These are phyloP conservation scores for Blastocystis sp. DNA, from an alignment of 352 stramenopile species.

Conservation along the genomic window DNA sequence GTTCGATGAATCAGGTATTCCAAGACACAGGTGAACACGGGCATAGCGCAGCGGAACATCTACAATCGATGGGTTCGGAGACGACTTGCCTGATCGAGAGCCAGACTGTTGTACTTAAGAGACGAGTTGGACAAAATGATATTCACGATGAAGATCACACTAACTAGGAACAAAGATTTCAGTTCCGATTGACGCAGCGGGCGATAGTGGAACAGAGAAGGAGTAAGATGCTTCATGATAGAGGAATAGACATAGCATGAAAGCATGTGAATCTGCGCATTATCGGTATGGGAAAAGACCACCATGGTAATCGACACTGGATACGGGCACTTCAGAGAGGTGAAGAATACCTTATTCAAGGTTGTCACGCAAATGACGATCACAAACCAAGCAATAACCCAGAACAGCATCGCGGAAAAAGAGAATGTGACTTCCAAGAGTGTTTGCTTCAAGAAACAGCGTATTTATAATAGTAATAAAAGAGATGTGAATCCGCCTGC, in stretches of 20 bases:
- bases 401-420: conserved; percentile 37
- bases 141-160: conserved; percentile 53
- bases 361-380: conserved; percentile 51
- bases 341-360: conserved; percentile 55
- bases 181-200: not conserved
- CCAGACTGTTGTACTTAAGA: conserved; percentile 53
- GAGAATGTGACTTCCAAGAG: not conserved
- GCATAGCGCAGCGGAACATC: conserved; percentile 55
- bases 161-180: conserved; percentile 52
- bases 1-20: conserved; percentile 39
- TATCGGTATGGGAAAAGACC: not conserved
- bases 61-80: not conserved
- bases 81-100: conserved; percentile 14
- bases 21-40: conserved; percentile 47
- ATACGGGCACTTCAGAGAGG: conserved; percentile 32
- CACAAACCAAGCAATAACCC: conserved; percentile 40
- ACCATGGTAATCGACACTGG: conserved; percentile 51
- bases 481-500: not conserved
- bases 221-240: conserved; percentile 48
- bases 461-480: not conserved
- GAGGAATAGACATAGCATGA: conserved; percentile 47
- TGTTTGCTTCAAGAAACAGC: not conserved
- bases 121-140: conserved; percentile 39
- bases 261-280: conserved; percentile 45
- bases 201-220: conserved; percentile 26